Percentiles rank a stretch among this genome's conserved stretches.
Conservation (phyloP, 257 asterid genomes). For the Scutellaria barbata region DNA sequence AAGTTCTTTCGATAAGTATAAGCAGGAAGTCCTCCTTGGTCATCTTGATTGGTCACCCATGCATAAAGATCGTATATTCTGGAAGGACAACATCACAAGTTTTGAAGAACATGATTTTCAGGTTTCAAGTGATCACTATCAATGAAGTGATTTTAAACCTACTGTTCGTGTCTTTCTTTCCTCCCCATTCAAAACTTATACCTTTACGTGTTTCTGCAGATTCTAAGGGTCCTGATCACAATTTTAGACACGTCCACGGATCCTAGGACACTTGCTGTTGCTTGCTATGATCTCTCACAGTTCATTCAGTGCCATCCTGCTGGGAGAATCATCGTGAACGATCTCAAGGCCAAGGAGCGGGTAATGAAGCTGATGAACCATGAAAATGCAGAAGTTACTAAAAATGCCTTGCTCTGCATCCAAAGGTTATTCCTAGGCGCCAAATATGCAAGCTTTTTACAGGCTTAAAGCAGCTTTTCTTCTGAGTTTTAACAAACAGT, state of each 20-base stretch:
- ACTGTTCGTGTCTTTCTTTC: neutral
- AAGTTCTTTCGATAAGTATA: constrained; percentile 81
- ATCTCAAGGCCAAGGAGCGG: constrained; percentile 91
- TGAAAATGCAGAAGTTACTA: constrained; percentile 81
- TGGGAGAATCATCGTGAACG: constrained; percentile 78
- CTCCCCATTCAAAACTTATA: neutral
- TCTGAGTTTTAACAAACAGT: neutral
- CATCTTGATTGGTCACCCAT: constrained; percentile 92
- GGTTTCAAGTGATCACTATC: constrained; percentile 43
- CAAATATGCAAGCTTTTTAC: constrained; percentile 93
- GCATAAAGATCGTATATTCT: constrained; percentile 89
- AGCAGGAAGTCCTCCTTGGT: constrained; percentile 91
- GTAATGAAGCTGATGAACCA: constrained; percentile 96
- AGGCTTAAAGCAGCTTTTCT: constrained; percentile 40
- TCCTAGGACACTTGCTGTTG: constrained; percentile 85
- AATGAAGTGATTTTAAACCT: constrained; percentile 5
- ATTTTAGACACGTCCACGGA: constrained; percentile 83
- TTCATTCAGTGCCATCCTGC: constrained; percentile 90
- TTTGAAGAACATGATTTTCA: constrained; percentile 90
- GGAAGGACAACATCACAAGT: constrained; percentile 71
- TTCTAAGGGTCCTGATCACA: constrained; percentile 83
- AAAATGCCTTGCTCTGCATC: constrained; percentile 89
- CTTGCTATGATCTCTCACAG: constrained; percentile 92
- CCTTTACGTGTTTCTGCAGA: constrained; percentile 45
- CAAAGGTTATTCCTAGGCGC: constrained; percentile 98